A percentile compares a stretch with the other conserved stretches of the same genome.
Conservation (phyloP, 169 alveolate genomes). For the Plasmodium fragile region DNA sequence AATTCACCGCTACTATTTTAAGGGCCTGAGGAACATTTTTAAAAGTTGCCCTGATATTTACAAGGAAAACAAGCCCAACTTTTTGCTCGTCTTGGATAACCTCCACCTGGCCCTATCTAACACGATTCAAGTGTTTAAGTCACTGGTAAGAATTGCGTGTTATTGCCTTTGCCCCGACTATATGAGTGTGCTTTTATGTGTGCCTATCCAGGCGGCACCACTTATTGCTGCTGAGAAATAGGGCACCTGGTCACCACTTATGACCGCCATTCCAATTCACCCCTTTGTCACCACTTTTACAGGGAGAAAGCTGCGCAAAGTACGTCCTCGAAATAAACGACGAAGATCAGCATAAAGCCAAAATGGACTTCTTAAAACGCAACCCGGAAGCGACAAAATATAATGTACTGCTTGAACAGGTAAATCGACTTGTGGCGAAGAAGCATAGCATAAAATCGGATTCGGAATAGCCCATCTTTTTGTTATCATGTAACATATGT, state of each 20-base stretch:
- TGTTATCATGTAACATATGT: background rate
- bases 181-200: background rate
- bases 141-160: constrained; percentile 26
- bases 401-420: constrained; percentile 13
- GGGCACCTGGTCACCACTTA: background rate
- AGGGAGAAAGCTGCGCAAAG: constrained; percentile 61
- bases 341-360: constrained; percentile 27
- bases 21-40: constrained; percentile 42
- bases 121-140: constrained; percentile 39
- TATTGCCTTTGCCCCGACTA: background rate
- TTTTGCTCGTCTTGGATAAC: constrained; percentile 32
- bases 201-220: background rate
- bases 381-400: constrained; percentile 46
- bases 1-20: constrained; percentile 57
- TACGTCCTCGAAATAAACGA: constrained; percentile 20
- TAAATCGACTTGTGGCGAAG: constrained; percentile 32
- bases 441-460: constrained; percentile 36
- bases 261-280: background rate
- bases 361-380: constrained; percentile 38
- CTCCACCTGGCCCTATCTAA: constrained; percentile 4
- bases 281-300: background rate
- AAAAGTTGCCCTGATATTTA: constrained; percentile 36
- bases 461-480: constrained; percentile 12
- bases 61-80: constrained; percentile 12
- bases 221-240: background rate